Base-by-base conservation (phyloP, 2,329 filamentous ascomycete species). In the Botrytis porri region DNA sequence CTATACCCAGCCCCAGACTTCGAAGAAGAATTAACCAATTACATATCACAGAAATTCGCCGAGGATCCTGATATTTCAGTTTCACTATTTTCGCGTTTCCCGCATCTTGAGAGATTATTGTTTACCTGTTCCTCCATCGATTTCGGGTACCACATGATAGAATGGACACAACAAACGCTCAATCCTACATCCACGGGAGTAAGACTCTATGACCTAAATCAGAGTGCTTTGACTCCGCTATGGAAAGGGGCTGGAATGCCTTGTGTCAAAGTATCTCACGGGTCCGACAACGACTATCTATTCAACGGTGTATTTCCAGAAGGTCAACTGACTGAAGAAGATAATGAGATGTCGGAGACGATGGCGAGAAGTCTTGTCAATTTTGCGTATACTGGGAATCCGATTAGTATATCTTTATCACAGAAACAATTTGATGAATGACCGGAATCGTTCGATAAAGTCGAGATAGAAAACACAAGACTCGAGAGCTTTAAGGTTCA, bases 261-360 rank as follows among this genome's bases (percentile, higher is more conserved):
- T 18, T 74, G 70, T n/a, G 57, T 74, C 6, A 54, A 51, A 29
- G 65, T 70, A 25, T 64, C 64, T 25, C 74, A 72, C 43, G 74
- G 74, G 10, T 70, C 69, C 20, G 74, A 75, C n/a, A 74, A 60
- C 9, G 66, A 74, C 39, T 72, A 74, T 16, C 69, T 75, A 45
- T 75, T 75, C 45, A 74, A 73, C n/a, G 74, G 74, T n/a, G 32
- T 74, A 20, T 70, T 69, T 20, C 74, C 74, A 3, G 65, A 75
- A 43, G 63, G 64, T 29, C 32, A 65, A 18, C 37, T 75, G 5
- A 66, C 39, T 0, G 18, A 35, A 29, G 60, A 70, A 59, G 64
- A 75, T 8, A 29, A 59, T 1, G 63, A 69, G 25, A 37, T 71
- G 1, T 57, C 48, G 1, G 39, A 37, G 14, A 32, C 35, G 9